Base-by-base conservation (phyloP, 23 red algal species). In the Gracilaria gracilis region DNA sequence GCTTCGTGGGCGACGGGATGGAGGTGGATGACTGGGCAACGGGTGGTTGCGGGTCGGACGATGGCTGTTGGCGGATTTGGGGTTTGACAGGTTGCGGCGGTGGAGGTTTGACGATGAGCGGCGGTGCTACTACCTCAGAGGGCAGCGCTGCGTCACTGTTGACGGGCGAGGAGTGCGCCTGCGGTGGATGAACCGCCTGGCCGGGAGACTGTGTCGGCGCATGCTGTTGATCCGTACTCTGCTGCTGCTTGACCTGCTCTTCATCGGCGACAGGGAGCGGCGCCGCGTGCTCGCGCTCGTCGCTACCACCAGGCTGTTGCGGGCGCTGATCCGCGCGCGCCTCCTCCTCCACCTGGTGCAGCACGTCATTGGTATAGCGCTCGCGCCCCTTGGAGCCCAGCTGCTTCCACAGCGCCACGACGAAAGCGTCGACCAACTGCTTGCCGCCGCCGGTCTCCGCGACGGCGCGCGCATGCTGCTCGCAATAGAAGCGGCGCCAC, bases 401-500 rank as follows among this genome's bases (percentile, higher is more conserved):
- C 2, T 62, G 25, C 57, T 50, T 90, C 87, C 87, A 90, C 6
- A 70, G 36, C 6, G 29, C 37, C 20, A 57, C 75, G 6, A 90
- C 81, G 33, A 65, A 78, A 3, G 37, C 74, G 36, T 90, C 57
- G 16, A 90, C 64, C 6, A 25, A 31, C 2, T n/a, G 16, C 46
- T 81, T 77, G 3, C 70, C 61, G 15, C 16, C 15, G 4, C 87
- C 87, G 1, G 79, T 72, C 12, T 14, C 8, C 0, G 21, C 15
- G 0, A 42, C 34, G 9, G 87, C 87, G 17, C 9, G 4, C 12
- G 39, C 20, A 38, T 81, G 51, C 4, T 81, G 71, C 39, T 90
- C 24, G 57, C 61, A 54, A 34, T 90, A 90, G 24, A 90, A 90
- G 2, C 27, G 13, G 4, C 75, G 73, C 87, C 87, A 90, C 4